These are phyloP conservation scores for Cyclaneusma minus DNA, from an alignment of 2,329 filamentous ascomycete genomes.

Conservation along the genomic window DNA sequence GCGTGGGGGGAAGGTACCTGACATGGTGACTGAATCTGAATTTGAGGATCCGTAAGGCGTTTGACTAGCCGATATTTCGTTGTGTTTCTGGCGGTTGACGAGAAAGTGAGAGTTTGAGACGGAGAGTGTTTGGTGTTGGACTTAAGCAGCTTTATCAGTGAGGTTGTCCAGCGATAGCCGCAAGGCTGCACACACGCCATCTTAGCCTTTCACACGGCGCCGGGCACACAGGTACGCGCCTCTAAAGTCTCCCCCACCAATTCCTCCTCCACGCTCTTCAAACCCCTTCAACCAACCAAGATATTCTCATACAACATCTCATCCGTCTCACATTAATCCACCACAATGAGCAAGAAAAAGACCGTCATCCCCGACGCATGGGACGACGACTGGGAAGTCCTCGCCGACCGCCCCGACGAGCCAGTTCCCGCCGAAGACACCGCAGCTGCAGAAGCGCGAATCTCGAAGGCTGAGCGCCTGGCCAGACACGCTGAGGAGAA, in stretches of 20 bases:
- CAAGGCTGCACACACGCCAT: no score
- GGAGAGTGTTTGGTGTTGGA: no score
- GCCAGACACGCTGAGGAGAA: conserved; percentile 74
- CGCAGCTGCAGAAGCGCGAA: conserved; percentile 11
- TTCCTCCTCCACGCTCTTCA: conserved; percentile 1
- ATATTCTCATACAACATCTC: not conserved
- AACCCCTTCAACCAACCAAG: not conserved
- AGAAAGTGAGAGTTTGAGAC: no score
- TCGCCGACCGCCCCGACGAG: conserved; percentile 44
- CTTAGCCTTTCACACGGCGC: no score
- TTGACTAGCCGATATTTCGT: no score
- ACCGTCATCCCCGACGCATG: conserved; percentile 56
- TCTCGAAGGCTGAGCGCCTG: conserved; percentile 62
- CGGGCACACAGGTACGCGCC: not conserved
- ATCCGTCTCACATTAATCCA: not conserved
- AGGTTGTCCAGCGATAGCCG: no score
- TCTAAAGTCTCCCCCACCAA: conserved; percentile 2
- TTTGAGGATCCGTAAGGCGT: no score
- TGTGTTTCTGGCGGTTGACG: no score
- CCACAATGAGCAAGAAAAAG: conserved; percentile 24
- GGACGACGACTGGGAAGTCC: conserved; percentile 76
- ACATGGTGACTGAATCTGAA: no score
- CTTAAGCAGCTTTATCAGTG: no score
- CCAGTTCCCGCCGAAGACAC: conserved; percentile 21
- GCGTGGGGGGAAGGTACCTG: no score